Percentiles rank a stretch among this genome's conserved stretches.
phyloP scores from a whole-genome alignment of 148 eudicot species.

The Diospyros kaki region DNA sequence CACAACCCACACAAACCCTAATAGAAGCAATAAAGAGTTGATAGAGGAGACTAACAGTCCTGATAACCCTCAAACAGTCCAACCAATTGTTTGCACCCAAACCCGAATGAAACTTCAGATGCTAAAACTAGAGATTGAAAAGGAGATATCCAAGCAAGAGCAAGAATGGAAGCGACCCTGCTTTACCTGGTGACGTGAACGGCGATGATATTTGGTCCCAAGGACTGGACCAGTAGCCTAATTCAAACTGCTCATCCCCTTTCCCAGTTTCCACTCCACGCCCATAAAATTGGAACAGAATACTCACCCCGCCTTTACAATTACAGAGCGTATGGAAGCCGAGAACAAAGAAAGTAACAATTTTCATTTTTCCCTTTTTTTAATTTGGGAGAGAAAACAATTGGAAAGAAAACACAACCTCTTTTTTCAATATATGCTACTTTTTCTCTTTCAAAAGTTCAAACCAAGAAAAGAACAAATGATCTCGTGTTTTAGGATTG shows the following conservation, averaged over 20 bases:
- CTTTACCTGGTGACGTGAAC: slow-evolving; percentile 1
- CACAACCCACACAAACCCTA: neutral
- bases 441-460: too few species aligned
- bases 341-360: too few species aligned
- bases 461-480: too few species aligned
- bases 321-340: too few species aligned
- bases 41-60: neutral
- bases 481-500: too few species aligned
- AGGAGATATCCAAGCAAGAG: neutral
- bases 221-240: neutral
- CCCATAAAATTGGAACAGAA: neutral
- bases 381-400: too few species aligned
- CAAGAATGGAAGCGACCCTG: neutral
- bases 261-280: neutral
- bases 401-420: too few species aligned
- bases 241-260: neutral
- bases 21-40: neutral
- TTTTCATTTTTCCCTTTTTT: too few species aligned
- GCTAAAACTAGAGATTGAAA: neutral
- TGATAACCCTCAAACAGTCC: neutral
- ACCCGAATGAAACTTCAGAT: neutral
- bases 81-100: neutral
- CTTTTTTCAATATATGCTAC: too few species aligned
- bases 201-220: neutral
- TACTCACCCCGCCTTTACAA: neutral